Evolutionary conservation across 352 stramenopile genomes (phyloP).

Genomic region (Pythium sukuiense): DNA sequence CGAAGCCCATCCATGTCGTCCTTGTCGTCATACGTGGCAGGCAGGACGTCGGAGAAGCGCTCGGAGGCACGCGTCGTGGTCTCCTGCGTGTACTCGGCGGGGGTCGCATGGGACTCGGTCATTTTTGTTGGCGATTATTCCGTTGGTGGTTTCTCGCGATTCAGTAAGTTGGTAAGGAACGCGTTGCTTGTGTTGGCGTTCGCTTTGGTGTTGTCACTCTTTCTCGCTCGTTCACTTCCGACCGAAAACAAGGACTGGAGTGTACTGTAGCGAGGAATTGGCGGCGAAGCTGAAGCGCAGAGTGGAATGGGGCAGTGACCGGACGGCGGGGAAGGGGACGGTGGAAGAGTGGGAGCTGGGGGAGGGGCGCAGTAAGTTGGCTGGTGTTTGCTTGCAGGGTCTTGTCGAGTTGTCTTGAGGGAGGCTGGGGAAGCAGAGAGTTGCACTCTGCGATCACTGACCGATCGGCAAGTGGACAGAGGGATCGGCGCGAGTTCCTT

Average conservation of each 20-base stretch:
- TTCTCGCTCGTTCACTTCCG: conserved; percentile 16
- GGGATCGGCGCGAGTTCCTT: background rate
- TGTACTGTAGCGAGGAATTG: background rate
- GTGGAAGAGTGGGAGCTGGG: background rate
- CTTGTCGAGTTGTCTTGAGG: background rate
- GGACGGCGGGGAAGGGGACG: conserved; percentile 1
- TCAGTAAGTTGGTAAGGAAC: conserved; percentile 14
- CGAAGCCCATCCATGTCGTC: conserved; percentile 45
- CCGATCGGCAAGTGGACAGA: conserved; percentile 1
- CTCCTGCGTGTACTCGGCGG: conserved; percentile 38
- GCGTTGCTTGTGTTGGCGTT: conserved; percentile 9
- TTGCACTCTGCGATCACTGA: background rate
- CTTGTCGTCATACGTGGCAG: conserved; percentile 50
- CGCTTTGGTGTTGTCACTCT: conserved; percentile 6
- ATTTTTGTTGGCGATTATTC: conserved; percentile 3
- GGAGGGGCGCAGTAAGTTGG: conserved; percentile 1
- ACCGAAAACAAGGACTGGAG: conserved; percentile 17
- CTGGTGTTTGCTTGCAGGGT: background rate
- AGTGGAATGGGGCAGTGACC: conserved; percentile 1
- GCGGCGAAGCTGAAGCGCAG: background rate
- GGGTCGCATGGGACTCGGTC: conserved; percentile 3
- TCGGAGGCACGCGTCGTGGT: conserved; percentile 42
- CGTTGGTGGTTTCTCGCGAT: conserved; percentile 1
- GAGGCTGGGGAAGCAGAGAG: background rate
- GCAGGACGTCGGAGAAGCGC: conserved; percentile 27